Percentiles rank a stretch among this genome's conserved stretches.
These are phyloP conservation scores for Chondrus crispus DNA, from an alignment of 23 red algal genomes.

Conservation along the genomic window DNA sequence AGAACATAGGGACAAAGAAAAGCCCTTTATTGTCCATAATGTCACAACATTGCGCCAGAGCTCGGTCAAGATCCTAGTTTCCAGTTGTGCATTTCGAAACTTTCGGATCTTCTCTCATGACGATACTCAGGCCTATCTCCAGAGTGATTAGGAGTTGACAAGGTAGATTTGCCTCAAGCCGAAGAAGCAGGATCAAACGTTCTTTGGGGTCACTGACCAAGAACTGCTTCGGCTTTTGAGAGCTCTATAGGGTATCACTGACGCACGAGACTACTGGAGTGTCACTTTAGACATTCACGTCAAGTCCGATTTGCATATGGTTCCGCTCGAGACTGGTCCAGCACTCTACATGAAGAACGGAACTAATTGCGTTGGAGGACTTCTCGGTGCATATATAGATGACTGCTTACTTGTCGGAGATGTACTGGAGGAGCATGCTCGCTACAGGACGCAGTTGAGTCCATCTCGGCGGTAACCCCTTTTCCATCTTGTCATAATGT, in stretches of 20 bases:
- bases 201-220: not conserved
- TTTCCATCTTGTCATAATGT: no score
- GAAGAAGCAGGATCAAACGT: not conserved
- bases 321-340: not conserved
- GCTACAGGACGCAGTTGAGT: no score
- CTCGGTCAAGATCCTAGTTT: conserved; percentile 1
- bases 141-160: not conserved
- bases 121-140: conserved; percentile 5
- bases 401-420: no score
- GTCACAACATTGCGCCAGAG: not conserved
- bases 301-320: not conserved
- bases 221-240: not conserved
- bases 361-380: no score
- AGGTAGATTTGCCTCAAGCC: not conserved
- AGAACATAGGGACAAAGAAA: conserved; percentile 14
- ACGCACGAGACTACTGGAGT: conserved; percentile 15
- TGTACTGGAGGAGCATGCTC: no score
- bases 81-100: not conserved
- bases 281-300: not conserved
- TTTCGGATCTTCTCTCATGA: conserved; percentile 31
- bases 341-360: not conserved
- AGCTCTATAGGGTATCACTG: not conserved
- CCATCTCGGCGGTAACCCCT: no score
- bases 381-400: no score
- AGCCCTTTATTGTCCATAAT: not conserved